A percentile compares a stretch with the other conserved stretches of the same genome.
phyloP scores from a whole-genome alignment of 495 filamentous ascomycete genomes.

The Podospora australis region DNA sequence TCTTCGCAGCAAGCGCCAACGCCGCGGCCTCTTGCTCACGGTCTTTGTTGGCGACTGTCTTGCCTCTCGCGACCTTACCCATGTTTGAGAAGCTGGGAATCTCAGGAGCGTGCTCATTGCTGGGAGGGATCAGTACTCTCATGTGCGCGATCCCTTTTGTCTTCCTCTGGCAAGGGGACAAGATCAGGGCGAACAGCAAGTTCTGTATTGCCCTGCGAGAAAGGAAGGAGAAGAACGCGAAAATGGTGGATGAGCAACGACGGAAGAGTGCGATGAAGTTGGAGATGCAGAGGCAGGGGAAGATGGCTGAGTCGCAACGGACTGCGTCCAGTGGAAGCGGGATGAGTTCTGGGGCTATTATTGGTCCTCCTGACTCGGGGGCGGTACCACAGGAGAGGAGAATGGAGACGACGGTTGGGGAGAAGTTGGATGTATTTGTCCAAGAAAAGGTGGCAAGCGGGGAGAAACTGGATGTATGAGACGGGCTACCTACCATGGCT shows the following conservation, averaged over 20 bases:
- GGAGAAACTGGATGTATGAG: no score
- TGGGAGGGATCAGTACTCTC: slow-evolving; percentile 32
- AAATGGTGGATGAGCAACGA: not conserved
- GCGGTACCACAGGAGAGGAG: no score
- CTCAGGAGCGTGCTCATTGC: slow-evolving; percentile 30
- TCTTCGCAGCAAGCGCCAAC: slow-evolving; percentile 65
- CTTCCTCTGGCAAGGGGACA: slow-evolving; percentile 37
- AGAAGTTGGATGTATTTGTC: no score
- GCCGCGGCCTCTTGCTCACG: slow-evolving; percentile 57
- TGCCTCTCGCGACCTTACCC: slow-evolving; percentile 42
- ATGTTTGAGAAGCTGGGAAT: slow-evolving; percentile 36
- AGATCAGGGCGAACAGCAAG: slow-evolving; percentile 26
- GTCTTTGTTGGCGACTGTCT: slow-evolving; percentile 54
- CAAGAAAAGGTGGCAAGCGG: no score
- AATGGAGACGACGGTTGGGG: no score
- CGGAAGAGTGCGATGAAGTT: not conserved
- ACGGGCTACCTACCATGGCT: no score
- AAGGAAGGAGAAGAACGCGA: slow-evolving; percentile 24
- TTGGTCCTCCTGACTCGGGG: no score
- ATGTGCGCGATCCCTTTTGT: slow-evolving; percentile 36
- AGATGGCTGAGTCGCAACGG: no score
- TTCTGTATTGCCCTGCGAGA: slow-evolving; percentile 34
- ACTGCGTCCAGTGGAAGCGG: no score
- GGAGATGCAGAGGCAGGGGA: not conserved
- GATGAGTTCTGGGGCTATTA: no score